Evolutionary conservation across 169 alveolate genomes (phyloP), one percentile per base, ranked within the genome.

Genomic region (Babesia ovis): DNA sequence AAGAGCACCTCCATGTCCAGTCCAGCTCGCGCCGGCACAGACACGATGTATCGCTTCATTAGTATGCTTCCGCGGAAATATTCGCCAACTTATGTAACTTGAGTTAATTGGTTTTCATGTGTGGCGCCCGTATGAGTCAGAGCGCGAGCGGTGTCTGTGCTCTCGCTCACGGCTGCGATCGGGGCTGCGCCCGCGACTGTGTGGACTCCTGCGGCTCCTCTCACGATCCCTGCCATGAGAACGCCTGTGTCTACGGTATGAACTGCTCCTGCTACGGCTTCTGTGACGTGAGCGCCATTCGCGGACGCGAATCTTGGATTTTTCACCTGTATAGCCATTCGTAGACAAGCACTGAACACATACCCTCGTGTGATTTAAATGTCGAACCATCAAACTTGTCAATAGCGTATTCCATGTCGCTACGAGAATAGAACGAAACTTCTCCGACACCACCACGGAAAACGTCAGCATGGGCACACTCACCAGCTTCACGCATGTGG

Each of bases 391-490:
- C 90, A 39, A 86, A 86, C 58, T 77, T 75, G 55, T 91, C 95
- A 39, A 91, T 83, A n/a, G 95, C 95, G 59, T 85, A 90, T 57
- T 86, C 88, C 95, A 91, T 91, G 69, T 91, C 95, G 31, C 87
- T 85, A 35, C 91, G 76, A 18, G 94, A 68, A 58, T 87, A 91
- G 69, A 91, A 91, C 32, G 93, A 72, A 20, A 91, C 94, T 57
- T 91, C 95, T n/a, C 97, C 97, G 12, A 86, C 79, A 20, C 95
- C 96, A 32, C 89, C 92, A 42, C 91, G 84, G 84, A 90, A 90
- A 46, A 91, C 97, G 54, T 93, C 96, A 31, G 96, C 95, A 51
- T 92, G 94, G n/a, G 92, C 93, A 56, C 95, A 91, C 42, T 90
- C 94, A 46, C 97, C 95, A 23, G 93, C 94, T 42, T 91, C 96